Percentiles rank a stretch among this genome's conserved stretches.
These are phyloP conservation scores for Orbilia ellipsospora DNA, from an alignment of 2,329 filamentous ascomycete genomes.

Conservation along the genomic window DNA sequence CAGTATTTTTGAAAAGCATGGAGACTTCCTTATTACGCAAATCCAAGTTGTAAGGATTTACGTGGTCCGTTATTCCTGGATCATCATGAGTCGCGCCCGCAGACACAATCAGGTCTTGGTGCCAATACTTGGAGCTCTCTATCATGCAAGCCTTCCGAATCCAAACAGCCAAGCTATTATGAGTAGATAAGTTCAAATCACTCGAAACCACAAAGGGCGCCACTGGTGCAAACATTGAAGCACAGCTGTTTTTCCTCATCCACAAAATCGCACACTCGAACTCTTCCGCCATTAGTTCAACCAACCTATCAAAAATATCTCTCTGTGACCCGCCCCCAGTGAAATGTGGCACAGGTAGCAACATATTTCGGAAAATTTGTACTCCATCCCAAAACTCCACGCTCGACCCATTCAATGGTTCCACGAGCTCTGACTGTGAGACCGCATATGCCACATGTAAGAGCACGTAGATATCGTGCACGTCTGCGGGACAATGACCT, in stretches of 20 bases:
- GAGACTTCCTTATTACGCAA: neutral
- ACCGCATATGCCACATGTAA: constrained; percentile 10
- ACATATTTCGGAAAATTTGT: neutral
- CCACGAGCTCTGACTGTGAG: constrained; percentile 5
- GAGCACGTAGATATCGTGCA: constrained; percentile 4
- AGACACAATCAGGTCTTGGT: neutral
- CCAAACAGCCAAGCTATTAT: neutral
- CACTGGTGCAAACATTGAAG: neutral
- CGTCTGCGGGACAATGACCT: neutral
- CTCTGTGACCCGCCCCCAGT: neutral
- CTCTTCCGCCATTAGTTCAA: constrained; percentile 3
- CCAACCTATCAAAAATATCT: constrained; percentile 3
- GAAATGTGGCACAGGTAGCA: neutral
- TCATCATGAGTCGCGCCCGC: neutral
- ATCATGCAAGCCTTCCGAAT: constrained; percentile 4
- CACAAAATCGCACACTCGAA: constrained; percentile 14
- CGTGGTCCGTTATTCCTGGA: neutral
- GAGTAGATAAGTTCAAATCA: neutral
- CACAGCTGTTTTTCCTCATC: constrained; percentile 6
- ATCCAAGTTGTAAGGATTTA: neutral
- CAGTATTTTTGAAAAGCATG: neutral
- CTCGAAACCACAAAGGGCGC: neutral
- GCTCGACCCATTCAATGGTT: neutral
- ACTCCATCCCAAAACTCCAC: constrained; percentile 6
- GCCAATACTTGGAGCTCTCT: neutral